phyloP scores from a whole-genome alignment of 83 land plant genomes.

The Thuja plicata region DNA sequence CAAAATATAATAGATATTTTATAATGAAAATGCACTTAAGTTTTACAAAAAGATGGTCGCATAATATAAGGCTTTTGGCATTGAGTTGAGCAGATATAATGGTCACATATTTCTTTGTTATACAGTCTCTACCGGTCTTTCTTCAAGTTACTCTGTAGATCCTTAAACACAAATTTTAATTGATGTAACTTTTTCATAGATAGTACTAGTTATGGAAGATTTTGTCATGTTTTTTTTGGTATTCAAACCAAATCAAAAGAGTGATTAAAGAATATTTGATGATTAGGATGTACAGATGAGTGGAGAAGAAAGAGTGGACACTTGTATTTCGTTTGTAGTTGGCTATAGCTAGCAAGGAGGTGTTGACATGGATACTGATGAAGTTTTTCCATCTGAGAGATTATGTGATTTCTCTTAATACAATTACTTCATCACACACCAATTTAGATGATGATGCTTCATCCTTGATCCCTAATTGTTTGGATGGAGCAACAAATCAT shows the following conservation, averaged over 20 bases:
- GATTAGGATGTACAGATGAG: not conserved
- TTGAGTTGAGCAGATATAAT: not conserved
- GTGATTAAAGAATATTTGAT: not conserved
- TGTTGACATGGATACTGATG: slow-evolving; percentile 64
- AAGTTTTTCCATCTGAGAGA: slow-evolving; percentile 65
- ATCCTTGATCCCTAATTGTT: not conserved
- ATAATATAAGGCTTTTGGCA: not conserved
- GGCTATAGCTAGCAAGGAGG: slow-evolving; percentile 49
- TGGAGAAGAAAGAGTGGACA: slow-evolving; percentile 24
- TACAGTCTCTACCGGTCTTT: no score
- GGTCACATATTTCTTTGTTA: not conserved
- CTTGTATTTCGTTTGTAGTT: slow-evolving; percentile 60
- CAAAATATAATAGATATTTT: no score
- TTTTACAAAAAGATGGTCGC: not conserved
- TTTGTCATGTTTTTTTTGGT: no score
- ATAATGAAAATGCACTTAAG: not conserved
- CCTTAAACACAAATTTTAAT: not conserved
- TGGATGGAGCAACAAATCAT: not conserved
- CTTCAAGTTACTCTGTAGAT: no score
- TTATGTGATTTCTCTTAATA: slow-evolving; percentile 59
- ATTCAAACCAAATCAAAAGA: no score
- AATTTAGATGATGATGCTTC: not conserved
- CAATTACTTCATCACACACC: slow-evolving; percentile 17
- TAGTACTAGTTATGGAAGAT: not conserved
- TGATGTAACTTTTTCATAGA: not conserved